Evolutionary conservation across 2,329 filamentous ascomycete genomes (phyloP).

Genomic region (Trichoderma polysporum): DNA sequence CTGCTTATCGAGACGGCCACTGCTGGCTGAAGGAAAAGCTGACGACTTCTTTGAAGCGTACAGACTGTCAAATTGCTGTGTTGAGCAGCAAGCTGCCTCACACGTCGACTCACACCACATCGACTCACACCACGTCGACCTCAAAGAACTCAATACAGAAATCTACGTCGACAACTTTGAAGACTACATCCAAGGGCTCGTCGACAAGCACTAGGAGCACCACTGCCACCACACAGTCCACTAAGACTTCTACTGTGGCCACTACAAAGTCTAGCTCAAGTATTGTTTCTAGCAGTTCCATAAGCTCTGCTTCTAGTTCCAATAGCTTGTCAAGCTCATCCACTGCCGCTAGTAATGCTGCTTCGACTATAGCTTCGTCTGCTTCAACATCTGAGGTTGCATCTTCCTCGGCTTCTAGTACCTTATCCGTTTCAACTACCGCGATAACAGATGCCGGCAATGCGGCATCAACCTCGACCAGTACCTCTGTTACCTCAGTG

Average conservation of each 20-base stretch:
- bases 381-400: neutral
- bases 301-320: neutral
- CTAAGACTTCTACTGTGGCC: neutral
- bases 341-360: neutral
- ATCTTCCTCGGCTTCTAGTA: no score
- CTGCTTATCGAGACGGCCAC: neutral
- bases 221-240: neutral
- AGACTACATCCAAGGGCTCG: neutral
- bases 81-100: conserved; percentile 3
- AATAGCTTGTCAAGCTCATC: neutral
- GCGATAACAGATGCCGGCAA: neutral
- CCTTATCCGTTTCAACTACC: no score
- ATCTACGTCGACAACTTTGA: neutral
- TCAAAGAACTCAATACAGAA: neutral
- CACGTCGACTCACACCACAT: neutral
- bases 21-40: conserved; percentile 5
- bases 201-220: neutral
- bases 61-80: neutral
- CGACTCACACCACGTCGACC: neutral
- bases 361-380: neutral
- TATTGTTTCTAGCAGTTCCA: neutral
- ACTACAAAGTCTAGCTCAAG: neutral
- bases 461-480: neutral
- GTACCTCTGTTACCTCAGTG: neutral
- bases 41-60: neutral